Evolutionary conservation across 768 basidiomycete species (phyloP), one percentile per base, ranked within the genome.

Genomic region (Kwoniella mangroviensis): DNA sequence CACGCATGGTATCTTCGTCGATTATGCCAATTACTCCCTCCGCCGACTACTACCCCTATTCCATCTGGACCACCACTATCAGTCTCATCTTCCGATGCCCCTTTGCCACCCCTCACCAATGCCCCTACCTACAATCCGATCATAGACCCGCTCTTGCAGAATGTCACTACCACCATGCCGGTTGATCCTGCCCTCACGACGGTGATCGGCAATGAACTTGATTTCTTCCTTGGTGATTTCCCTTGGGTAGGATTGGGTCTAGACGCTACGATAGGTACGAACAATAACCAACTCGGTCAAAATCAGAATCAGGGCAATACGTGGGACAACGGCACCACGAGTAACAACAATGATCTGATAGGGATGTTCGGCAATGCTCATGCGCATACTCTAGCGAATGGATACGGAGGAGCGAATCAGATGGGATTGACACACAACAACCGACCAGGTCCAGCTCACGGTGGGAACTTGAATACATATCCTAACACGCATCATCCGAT

Each of bases 1-100:
- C 75, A 76, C 56, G 75, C 75, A 15, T 68, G 66, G 59, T 76
- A 73, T 59, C 56, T 76, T 21, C 67, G 72, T 43, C 60, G 73
- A 41, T 42, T 74, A 10, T 55, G 52, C 55, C 61, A 69, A 28
- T 17, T 69, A 13, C 55, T 69, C 19, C 68, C 68, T n/a, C 34
- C 61, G 10, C 17, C 9, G 11, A 22, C 60, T 10, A n/a, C 51
- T 2, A 56, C 60, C 24, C 52, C 60, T 4, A 42, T 41, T 3
- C 40, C 43, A 26, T 21, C 55, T 3, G 42, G 62, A 9, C 43
- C 61, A 19, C 42, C 40, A 9, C n/a, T 63, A 19, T 56, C 59
- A 10, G 15, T 64, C 22, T 59, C 65, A 19, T 58, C 65, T 10
- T 57, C 65, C 12, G 65, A 57, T 26, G 7, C 42, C 11, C 58